These are phyloP conservation scores for Alternaria atra DNA, from an alignment of 2,329 filamentous ascomycete species.

Conservation along the genomic window DNA sequence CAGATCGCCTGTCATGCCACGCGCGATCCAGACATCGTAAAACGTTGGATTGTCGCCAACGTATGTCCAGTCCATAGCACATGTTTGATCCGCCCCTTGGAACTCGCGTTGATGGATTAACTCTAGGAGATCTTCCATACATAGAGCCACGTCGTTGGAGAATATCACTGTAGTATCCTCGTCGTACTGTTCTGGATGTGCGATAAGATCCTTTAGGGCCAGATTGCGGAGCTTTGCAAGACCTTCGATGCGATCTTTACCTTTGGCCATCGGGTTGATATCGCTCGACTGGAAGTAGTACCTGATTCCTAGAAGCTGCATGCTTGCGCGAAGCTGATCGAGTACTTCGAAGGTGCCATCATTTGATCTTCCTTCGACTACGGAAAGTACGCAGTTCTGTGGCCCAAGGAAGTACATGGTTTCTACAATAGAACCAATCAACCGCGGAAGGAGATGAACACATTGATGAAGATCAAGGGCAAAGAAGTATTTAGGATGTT, in stretches of 20 bases:
- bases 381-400: constrained; percentile 61
- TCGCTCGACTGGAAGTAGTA: constrained; percentile 58
- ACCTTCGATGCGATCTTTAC: constrained; percentile 55
- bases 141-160: constrained; percentile 77
- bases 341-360: constrained; percentile 66
- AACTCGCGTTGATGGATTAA: constrained; percentile 59
- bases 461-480: constrained; percentile 62
- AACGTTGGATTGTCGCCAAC: constrained; percentile 58
- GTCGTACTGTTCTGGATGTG: constrained; percentile 84
- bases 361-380: constrained; percentile 65
- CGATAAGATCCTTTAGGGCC: constrained; percentile 59
- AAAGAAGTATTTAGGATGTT: constrained; percentile 54
- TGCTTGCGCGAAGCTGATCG: constrained; percentile 48
- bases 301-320: constrained; percentile 48
- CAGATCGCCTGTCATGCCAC: constrained; percentile 61
- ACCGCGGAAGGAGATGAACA: constrained; percentile 57
- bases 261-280: constrained; percentile 52
- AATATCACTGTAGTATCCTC: constrained; percentile 90
- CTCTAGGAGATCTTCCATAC: constrained; percentile 65
- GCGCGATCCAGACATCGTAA: constrained; percentile 67
- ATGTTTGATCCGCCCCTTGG: constrained; percentile 65
- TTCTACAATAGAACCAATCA: constrained; percentile 63
- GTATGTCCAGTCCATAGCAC: constrained; percentile 67
- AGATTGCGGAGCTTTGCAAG: constrained; percentile 64
- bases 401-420: constrained; percentile 61